Base-by-base conservation (phyloP, 2,329 filamentous ascomycete species). In the Botrytis deweyae region DNA sequence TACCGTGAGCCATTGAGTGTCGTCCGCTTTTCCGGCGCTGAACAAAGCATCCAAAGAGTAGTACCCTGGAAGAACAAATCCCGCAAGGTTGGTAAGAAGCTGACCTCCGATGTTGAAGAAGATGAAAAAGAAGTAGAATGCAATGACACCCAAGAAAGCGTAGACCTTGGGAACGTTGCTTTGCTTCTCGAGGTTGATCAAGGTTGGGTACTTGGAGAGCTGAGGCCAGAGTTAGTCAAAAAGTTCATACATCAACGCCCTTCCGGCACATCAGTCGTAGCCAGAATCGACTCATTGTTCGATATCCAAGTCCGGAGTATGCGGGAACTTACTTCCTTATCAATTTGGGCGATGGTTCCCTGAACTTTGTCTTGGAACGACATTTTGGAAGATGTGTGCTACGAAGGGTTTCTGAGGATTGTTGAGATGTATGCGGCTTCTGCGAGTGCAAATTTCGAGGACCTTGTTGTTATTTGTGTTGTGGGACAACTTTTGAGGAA, bases 71-170 rank as follows among this genome's bases (percentile, higher is more conserved):
- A 97, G 88, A 79, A 92, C 85, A 82, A 96, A 96, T 76, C 93
- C 93, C 78, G 93, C 93, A 78, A 94, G 85, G 86, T 97, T 97
- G 85, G 93, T 94, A 79, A 97, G 87, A 81, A 96, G 92, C 85
- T 95, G 93, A 80, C 93, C 93, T 77, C 92, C 93, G 77, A 96
- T 92, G 88, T 97, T 97, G 88, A 97, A 94, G 86, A 96, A 90
- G 85, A 96, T 93, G 79, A 96, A 89, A 87, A 95, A 94, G 86
- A 96, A 94, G 88, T 97, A 97, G 78, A 95, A 89, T 70, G 90
- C 90, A 75, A 84, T 91, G 74, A 93, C 82, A 80, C 93, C 93
- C 79, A 95, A 90, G 81, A 93, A 88, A 78, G 90, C 91, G 83
- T 97, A 96, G 81, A 93, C 91, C 88, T 97, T 97, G 82, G 93